Evolutionary conservation across 257 asterid species (phyloP), one percentile per base, ranked within the genome.

Genomic region (Salvia hispanica): DNA sequence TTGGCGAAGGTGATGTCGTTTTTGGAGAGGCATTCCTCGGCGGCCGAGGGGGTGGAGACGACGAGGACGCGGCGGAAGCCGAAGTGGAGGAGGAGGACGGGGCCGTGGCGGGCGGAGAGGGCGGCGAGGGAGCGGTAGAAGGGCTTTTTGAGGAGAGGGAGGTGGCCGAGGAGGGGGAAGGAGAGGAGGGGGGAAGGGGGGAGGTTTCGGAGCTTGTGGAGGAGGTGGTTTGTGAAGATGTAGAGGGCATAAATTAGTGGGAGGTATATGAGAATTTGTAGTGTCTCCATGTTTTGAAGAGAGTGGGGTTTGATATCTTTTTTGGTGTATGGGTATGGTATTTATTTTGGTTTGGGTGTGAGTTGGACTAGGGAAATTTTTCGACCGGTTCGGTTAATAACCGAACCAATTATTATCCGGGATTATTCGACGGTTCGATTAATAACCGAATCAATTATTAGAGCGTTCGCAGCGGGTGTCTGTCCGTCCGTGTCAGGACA

Each of bases 51-150:
- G 13, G 91, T 84, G 53, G 96, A 86, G 34, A 89, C 96, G 25
- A 86, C 72, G 43, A 89, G 94, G 59, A 86, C 87, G 34, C 67
- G 80, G 59, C 95, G 92, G 42, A 85, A 80, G 31, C 95, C 96
- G 64, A 89, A 78, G 4, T 78, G 56, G 73, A 86, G 90, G 70
- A 86, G 82, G 3, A 80, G 58, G 9, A 84, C 71, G 5, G 90
- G 81, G 72, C 96, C 96, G 62, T 81, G 59, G 28, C 75, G 79
- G 48, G 48, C 44, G 70, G 95, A 81, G 57, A 89, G 68, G 2
- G 46, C 69, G 70, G 94, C 85, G 3, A 84, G 72, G 72, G 84
- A 48, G 56, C 85, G 78, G 72, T 83, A 73, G 9, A 83, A 81
- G 25, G 95, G 90, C 34, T 81, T 83, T 15, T 78, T 80, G 36